These are phyloP conservation scores for Pseudocercospora fijiensis DNA, from an alignment of 2,329 filamentous ascomycete species.

Conservation along the genomic window DNA sequence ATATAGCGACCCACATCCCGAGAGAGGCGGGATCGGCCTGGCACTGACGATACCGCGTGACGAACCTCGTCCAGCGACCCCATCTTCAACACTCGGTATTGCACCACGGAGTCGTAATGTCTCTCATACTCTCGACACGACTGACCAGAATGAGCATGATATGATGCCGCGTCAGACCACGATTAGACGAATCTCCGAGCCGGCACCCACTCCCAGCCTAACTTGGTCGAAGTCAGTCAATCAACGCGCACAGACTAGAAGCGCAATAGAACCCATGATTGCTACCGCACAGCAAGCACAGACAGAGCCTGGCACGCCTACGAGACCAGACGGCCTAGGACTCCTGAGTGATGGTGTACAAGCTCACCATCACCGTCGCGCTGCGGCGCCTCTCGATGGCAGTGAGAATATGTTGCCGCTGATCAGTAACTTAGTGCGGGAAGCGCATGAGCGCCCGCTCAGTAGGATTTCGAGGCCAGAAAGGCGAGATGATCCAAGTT, in stretches of 20 bases:
- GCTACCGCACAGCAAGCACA: background rate
- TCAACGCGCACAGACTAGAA: background rate
- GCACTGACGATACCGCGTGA: background rate
- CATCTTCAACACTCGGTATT: background rate
- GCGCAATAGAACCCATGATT: background rate
- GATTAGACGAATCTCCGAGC: background rate
- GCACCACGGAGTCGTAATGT: background rate
- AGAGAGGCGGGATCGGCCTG: background rate
- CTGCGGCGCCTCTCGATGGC: background rate
- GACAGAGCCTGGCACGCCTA: background rate
- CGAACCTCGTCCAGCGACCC: background rate
- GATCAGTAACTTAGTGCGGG: background rate
- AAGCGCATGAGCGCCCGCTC: background rate
- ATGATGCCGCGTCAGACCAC: background rate
- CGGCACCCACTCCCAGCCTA: background rate
- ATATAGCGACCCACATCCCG: background rate
- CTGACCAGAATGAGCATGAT: background rate
- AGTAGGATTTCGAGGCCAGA: background rate
- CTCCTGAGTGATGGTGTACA: background rate
- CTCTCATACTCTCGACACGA: background rate
- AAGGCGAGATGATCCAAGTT: background rate
- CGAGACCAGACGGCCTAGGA: background rate
- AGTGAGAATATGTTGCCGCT: background rate
- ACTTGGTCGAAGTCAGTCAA: background rate
- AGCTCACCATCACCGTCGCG: background rate